Base-by-base conservation (phyloP, 148 eudicot genomes). In the Agrostemma githago region DNA sequence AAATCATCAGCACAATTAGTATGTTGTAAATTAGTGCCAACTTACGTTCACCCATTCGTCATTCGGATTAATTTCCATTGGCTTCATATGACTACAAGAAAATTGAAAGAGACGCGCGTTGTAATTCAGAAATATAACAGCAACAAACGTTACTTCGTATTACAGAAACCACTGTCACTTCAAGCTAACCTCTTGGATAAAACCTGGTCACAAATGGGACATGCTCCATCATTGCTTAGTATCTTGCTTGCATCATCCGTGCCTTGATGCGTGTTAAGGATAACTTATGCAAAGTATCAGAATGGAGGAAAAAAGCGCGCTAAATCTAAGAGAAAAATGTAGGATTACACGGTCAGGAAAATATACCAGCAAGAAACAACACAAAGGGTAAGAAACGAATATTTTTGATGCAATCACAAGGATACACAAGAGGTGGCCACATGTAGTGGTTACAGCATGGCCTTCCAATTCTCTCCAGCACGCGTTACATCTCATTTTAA, bases 401-500 rank as follows among this genome's bases (percentile, higher is more conserved):
- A 26, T 26, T 26, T 26, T 8, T 48, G 38, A 74, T 54, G 59
- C 67, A 70, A 62, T 42, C 58, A 74, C 63, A 43, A 74, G 87
- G 91, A 91, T 92, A 94, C 98, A 94, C 66, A 92, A 82, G 56
- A 94, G 79, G 84, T 94, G 98, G 82, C 93, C 93, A 78, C 98
- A 94, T 51, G 89, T 88, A 62, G 98, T 94, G 8, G 96, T 75
- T 74, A 91, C 78, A 71, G 97, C 98, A 68, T 87, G 87, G 54
- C 96, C 98, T 84, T 94, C 98, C 86, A 94, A 75, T 71, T 91
- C 98, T 74, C 93, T 86, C 98, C 98, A 91, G 85, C 98, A 94
- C 8, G 96, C 96, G 62, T 94, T 94, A 90, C 98, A 94, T 80
- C 97, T 94, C 98, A 94, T 94, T 79, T 85, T 78, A 81, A 77